Evolutionary conservation across 2,329 filamentous ascomycete genomes (phyloP), one percentile per base, ranked within the genome.

Genomic region (Diaporthe sp.): DNA sequence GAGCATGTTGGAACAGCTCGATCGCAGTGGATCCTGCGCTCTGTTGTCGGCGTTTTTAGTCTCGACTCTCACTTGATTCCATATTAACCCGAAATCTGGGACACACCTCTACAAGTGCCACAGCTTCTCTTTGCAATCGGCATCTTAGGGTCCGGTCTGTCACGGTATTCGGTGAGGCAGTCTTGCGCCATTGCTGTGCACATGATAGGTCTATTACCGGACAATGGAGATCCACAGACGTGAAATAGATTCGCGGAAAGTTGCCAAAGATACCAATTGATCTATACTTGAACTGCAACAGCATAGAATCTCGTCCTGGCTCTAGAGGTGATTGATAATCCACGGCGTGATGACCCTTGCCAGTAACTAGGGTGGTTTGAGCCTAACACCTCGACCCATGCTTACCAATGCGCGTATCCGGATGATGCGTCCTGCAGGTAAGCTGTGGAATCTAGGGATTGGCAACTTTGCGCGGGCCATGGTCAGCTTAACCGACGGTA

Each of bases 251-350:
- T 37, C 44, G 63, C 63, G 44, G 47, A 51, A 37, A 68, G 63
- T 53, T 68, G 44, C 63, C 44, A 22, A 25, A 51, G 15, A n/a
- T 37, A 15, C 13, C 12, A 37, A 37, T 39, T 25, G 20, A 51
- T 17, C 22, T 17, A 17, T n/a, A 25, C 13, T 39, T 25, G 2
- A 37, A 25, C 13, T 7, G 4, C 6, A 7, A 25, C 5, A 4
- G 28, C 31, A 37, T 6, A n/a, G 31, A 39, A n/a, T 8, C 20
- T 37, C 22, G 13, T 53, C 22, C 8, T 17, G 28, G 42, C 44
- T 51, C 25, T 34, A 51, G 63, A 49, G 25, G 5, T 51, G 63
- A 68, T 68, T 68, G 63, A 51, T 53, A 68, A 68, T 68, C 44
- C 31, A 51, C 63, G 12, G 22, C 31, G 31, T 68, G 47, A 17